A percentile compares a stretch with the other conserved stretches of the same genome.
Evolutionary conservation across 345 rosid species (phyloP).

Genomic region (Gossypium turneri): DNA sequence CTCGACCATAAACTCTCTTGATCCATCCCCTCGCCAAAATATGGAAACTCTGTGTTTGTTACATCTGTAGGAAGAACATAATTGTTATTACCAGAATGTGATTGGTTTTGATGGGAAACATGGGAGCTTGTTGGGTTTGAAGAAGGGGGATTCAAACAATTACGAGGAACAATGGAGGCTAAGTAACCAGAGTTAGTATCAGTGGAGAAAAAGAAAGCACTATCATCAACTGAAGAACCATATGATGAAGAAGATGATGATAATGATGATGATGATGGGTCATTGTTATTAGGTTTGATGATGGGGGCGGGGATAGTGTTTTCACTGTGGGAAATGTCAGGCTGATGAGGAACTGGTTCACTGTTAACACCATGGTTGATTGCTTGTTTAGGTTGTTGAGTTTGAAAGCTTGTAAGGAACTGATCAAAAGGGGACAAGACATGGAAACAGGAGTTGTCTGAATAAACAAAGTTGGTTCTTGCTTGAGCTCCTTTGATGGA

Average conservation of each 20-base stretch:
- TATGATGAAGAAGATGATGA: neutral
- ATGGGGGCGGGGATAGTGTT: neutral
- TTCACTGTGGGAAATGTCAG: slow-evolving; percentile 20
- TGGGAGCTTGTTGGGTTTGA: slow-evolving; percentile 15
- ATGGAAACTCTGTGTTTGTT: slow-evolving; percentile 13
- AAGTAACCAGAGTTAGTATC: slow-evolving; percentile 75
- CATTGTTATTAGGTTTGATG: neutral
- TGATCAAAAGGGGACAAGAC: slow-evolving; percentile 44
- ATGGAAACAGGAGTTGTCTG: slow-evolving; percentile 40
- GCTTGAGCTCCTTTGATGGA: slow-evolving; percentile 93
- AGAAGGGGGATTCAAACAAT: slow-evolving; percentile 73
- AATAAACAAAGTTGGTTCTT: slow-evolving; percentile 76
- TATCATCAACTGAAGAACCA: slow-evolving; percentile 20
- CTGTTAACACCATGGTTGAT: neutral
- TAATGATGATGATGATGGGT: neutral
- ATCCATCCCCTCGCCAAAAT: slow-evolving; percentile 23
- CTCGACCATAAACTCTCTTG: slow-evolving; percentile 23
- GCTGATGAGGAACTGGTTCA: slow-evolving; percentile 13
- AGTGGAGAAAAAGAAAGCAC: slow-evolving; percentile 40
- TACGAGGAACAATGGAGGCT: slow-evolving; percentile 86
- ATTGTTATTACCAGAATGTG: slow-evolving; percentile 14
- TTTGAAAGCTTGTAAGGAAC: slow-evolving; percentile 16
- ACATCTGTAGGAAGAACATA: neutral
- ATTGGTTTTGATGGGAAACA: slow-evolving; percentile 14
- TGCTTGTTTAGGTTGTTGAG: slow-evolving; percentile 13